Base-by-base conservation (phyloP, 768 basidiomycete species). In the Holtermanniella nyarrowii region DNA sequence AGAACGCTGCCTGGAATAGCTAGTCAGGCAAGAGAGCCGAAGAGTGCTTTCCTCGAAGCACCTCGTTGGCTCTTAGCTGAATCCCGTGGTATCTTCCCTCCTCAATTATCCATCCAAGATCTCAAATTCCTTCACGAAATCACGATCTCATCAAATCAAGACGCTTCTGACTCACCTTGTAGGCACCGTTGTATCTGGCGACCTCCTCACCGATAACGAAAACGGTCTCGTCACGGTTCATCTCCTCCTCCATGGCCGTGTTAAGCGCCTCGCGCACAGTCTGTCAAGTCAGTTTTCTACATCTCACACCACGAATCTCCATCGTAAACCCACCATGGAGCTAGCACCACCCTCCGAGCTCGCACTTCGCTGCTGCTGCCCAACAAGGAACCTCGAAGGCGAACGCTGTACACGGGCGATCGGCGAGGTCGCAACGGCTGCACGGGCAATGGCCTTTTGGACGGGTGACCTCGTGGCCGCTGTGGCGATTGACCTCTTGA, bases 211-310 rank as follows among this genome's bases (percentile, higher is more conserved):
- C 95, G 56, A 99, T 73, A 64, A 99, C 75, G 74, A 93, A 99
- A 40, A 99, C 95, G 27, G 77, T 84, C 71, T 91, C 86, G 73
- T 99, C 95, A 42, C 88, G 83, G 63, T 83, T 72, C 95, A 99
- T 97, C 76, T 99, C 95, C 76, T 99, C 95, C 76, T 96, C 95
- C 87, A 99, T 90, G 24, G 95, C 95, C 50, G 83, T 75, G 74
- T 96, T 97, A 58, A 99, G 83, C 42, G 95, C 95, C 50, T 99
- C 95, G 68, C 95, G 88, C 56, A 95, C 93, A 50, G 90, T 97
- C 91, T 71, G 21, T 53, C 44, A 55, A 52, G 41, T 16, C 22
- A 12, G 41, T 52, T 44, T 44, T 7, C 21, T 16, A n/a, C 16
- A 46, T 13, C 18, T 10, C 18, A 10, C 16, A 37, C 31, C 31